Base-by-base conservation (phyloP, 2,329 filamentous ascomycete genomes). In the Talaromyces atroroseus region DNA sequence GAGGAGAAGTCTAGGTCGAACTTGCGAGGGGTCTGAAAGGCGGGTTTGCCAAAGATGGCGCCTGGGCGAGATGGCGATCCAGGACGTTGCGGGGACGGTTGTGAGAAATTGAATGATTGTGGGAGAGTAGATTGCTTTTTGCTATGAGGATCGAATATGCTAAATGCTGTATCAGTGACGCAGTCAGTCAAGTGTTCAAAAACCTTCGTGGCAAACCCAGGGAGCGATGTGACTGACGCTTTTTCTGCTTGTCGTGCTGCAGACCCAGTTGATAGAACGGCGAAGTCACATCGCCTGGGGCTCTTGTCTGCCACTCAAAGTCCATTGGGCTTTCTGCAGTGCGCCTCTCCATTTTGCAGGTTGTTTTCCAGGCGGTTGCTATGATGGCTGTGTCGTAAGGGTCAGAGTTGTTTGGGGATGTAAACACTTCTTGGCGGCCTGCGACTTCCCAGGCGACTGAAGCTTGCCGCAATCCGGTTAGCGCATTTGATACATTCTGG, bases 21-120 rank as follows among this genome's bases (percentile, higher is more conserved):
- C 61, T 77, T 77, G 46, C 76, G 73, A 21, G 78, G 76, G n/a
- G 78, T 80, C 47, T 74, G 75, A 62, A 80, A 78, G 10, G 76
- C 72, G 2, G 76, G 66, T 44, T 70, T 71, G 48, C 70, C 70
- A 49, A 74, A 76, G 26, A 64, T 58, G 8, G 70, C 59, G 5
- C 67, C 66, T 6, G 69, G 64, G 2, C 58, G 54, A 36, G 46
- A 48, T 6, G 68, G 70, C 21, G 63, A 63, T n/a, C 66, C 63
- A 26, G 67, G 62, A 44, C 64, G 63, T 47, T 68, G 66, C 16
- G 65, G 56, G 24, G 62, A 67, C 4, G 66, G 64, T 48, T 72
- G 73, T 20, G 73, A 72, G 68, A 82, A 82, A 58, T 76, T 74
- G 68, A 74, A 78, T 20, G 76, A 71, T 60, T 81, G 76, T 36